Percentiles rank a stretch among this genome's conserved stretches.
Conservation (phyloP, 495 filamentous ascomycete species). For the Hypoxylon fuscum region DNA sequence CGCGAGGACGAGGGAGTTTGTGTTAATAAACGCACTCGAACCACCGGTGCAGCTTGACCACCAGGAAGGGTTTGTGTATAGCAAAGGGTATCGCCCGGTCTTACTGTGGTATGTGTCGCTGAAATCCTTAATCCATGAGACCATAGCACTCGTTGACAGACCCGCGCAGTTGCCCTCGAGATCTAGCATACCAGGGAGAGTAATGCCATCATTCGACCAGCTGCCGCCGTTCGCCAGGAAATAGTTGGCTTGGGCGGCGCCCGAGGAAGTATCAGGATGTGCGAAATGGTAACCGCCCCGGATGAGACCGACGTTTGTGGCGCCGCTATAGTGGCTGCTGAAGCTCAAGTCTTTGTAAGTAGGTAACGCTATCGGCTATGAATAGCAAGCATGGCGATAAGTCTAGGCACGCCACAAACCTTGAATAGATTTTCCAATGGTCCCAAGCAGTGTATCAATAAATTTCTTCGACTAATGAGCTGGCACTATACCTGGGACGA, state of each 20-base stretch:
- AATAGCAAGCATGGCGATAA: too few species aligned
- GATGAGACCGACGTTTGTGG: conserved; percentile 65
- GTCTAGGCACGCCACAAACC: too few species aligned
- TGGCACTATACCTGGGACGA: too few species aligned
- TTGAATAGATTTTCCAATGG: too few species aligned
- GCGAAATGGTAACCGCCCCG: conserved; percentile 74
- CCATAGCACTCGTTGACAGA: conserved; percentile 61
- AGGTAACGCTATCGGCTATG: too few species aligned
- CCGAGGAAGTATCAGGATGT: conserved; percentile 58
- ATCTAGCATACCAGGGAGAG: conserved; percentile 74
- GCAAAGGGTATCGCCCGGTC: conserved; percentile 65
- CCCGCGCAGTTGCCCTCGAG: conserved; percentile 68
- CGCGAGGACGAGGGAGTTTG: conserved; percentile 67
- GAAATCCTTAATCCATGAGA: conserved; percentile 69
- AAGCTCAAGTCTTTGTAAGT: conserved; percentile 62
- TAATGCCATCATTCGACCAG: conserved; percentile 68
- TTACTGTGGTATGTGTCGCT: conserved; percentile 62
- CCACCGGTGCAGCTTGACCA: conserved; percentile 70
- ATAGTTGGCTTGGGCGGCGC: conserved; percentile 64
- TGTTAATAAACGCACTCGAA: conserved; percentile 58
- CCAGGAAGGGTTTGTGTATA: conserved; percentile 70
- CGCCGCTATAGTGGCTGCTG: conserved; percentile 63
- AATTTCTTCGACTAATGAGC: conserved; percentile 16
- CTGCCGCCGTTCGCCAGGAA: conserved; percentile 70
- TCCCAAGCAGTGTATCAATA: too few species aligned